Percentiles rank a stretch among this genome's conserved stretches.
Evolutionary conservation across 2,329 filamentous ascomycete species (phyloP).

Genomic region (Colletotrichum sp.): DNA sequence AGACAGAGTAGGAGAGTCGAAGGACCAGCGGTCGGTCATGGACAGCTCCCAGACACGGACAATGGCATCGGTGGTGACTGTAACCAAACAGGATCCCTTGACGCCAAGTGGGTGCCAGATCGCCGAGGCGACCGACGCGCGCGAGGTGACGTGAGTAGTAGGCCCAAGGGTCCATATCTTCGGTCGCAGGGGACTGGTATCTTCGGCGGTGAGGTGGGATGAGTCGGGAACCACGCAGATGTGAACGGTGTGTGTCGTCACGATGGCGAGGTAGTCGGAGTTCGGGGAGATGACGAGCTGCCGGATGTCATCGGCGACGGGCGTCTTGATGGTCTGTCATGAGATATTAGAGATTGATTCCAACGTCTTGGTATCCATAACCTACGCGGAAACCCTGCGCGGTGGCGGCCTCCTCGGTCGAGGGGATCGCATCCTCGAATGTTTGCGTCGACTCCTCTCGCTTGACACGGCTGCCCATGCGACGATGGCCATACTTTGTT

Average conservation of each 20-base stretch:
- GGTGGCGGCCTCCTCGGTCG: constrained; percentile 27
- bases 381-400: constrained; percentile 55
- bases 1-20: constrained; percentile 81
- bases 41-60: constrained; percentile 92
- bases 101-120: constrained; percentile 94
- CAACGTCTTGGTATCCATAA: background rate
- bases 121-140: constrained; percentile 79
- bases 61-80: constrained; percentile 85
- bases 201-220: constrained; percentile 73
- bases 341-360: background rate
- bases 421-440: constrained; percentile 34
- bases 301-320: constrained; percentile 81
- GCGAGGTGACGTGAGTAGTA: constrained; percentile 87
- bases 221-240: constrained; percentile 85
- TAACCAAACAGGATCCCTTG: constrained; percentile 81
- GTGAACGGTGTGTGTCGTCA: constrained; percentile 87
- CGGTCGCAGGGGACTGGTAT: constrained; percentile 73
- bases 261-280: constrained; percentile 80
- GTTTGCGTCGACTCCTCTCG: constrained; percentile 48
- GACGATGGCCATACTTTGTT: constrained; percentile 32
- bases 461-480: constrained; percentile 48
- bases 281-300: constrained; percentile 87
- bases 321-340: constrained; percentile 73
- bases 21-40: constrained; percentile 82
- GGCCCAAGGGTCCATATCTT: constrained; percentile 93